Evolutionary conservation across 2,329 filamentous ascomycete genomes (phyloP), one percentile per base, ranked within the genome.

Genomic region (Endoconidiophora laricicola): DNA sequence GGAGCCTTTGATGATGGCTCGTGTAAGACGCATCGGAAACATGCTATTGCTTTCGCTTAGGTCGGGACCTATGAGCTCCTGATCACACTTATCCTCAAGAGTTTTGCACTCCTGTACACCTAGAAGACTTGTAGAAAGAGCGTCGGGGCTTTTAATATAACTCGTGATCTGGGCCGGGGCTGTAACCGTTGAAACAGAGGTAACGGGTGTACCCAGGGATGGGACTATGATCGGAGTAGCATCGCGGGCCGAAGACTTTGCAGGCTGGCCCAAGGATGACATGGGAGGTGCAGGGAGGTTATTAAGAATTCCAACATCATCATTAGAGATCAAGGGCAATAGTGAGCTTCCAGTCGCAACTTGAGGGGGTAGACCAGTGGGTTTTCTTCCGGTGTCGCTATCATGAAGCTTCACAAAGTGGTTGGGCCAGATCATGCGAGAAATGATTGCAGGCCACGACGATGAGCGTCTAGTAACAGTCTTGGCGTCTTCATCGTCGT

Each of bases 21-120:
- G 33, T 20, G 41, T 48, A 18, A 52, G 36, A 10, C 50, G 41
- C 20, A 48, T 42, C 9, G 50, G 50, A 45, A 52, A 52, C 12
- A 48, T 48, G 6, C 38, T 36, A 38, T 18, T 48, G 18, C 29
- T 33, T 24, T 46, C 50, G 3, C 12, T 37, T n/a, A 16, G 9
- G 12, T 23, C 16, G 16, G 46, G 45, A 2, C 45, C 45, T 45
- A 52, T 52, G 9, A 52, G 37, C 2, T 48, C 46, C 41, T 45
- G 39, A 2, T 48, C 50, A 7, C 12, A 36, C 38, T 52, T 48
- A 7, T 16, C 23, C 22, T 52, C 50, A 22, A 43, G 20, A 7
- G 49, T 26, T 2, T 40, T 23, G 18, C 44, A 39, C 5, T 51
- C 44, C 37, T 33, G 33, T 14, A 22, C 36, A 36, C 20, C 38